A percentile compares a stretch with the other conserved stretches of the same genome.
Evolutionary conservation across 2,329 filamentous ascomycete genomes (phyloP).

Genomic region (Clathrospora elynae): DNA sequence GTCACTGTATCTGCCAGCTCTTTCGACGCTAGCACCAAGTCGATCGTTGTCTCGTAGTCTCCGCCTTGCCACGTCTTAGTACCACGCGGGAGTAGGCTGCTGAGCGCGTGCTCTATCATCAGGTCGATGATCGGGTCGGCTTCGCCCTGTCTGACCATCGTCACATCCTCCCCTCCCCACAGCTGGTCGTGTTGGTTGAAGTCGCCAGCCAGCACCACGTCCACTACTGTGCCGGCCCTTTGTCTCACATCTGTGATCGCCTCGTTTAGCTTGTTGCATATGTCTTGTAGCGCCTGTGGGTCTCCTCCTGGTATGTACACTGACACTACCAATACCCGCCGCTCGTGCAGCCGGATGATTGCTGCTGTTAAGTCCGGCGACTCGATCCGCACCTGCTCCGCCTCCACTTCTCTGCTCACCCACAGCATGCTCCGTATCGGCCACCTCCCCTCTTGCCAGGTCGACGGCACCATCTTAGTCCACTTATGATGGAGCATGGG

Average conservation of each 20-base stretch:
- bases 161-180: constrained; percentile 15
- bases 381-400: constrained; percentile 10
- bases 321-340: constrained; percentile 9
- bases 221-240: constrained; percentile 11
- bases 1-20: constrained; percentile 11
- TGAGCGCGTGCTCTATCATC: constrained; percentile 18
- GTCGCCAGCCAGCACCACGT: constrained; percentile 18
- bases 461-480: constrained; percentile 12
- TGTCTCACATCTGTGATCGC: constrained; percentile 7
- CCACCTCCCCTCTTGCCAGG: constrained; percentile 9
- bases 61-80: constrained; percentile 5
- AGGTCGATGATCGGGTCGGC: constrained; percentile 20
- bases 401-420: constrained; percentile 9
- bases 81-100: constrained; percentile 16
- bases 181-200: constrained; percentile 20
- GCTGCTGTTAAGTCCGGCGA: constrained; percentile 12
- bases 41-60: constrained; percentile 12
- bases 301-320: constrained; percentile 13
- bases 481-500: constrained; percentile 10
- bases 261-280: constrained; percentile 2
- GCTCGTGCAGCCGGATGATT: constrained; percentile 9
- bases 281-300: constrained; percentile 6
- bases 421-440: constrained; percentile 11
- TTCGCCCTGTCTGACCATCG: constrained; percentile 13
- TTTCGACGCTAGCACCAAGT: constrained; percentile 13